Evolutionary conservation across 306 rosid species (phyloP).

Genomic region (Ziziphus jujuba): DNA sequence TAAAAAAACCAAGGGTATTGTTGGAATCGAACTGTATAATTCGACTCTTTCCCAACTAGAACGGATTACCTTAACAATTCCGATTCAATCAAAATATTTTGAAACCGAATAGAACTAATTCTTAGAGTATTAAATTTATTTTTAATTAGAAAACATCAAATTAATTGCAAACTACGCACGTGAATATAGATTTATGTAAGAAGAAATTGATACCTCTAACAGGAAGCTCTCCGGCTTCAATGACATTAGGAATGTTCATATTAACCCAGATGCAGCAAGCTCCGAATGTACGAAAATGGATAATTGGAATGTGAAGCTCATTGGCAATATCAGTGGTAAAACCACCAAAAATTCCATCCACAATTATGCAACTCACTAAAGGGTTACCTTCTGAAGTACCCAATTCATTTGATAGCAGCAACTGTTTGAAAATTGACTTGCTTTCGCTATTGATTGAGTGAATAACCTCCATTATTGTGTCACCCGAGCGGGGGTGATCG

Average conservation of each 20-base stretch:
- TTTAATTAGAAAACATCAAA: too few relatives aligned
- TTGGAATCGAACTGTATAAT: too few relatives aligned
- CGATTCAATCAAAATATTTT: too few relatives aligned
- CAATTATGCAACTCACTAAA: slow-evolving; percentile 26
- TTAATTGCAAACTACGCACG: too few relatives aligned
- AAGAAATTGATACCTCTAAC: slow-evolving; percentile 42
- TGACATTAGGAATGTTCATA: slow-evolving; percentile 27
- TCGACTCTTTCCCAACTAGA: too few relatives aligned
- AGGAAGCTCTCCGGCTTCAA: slow-evolving; percentile 41
- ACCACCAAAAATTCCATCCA: slow-evolving; percentile 34
- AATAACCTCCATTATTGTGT: not conserved
- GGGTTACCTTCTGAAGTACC: not conserved
- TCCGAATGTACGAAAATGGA: slow-evolving; percentile 42
- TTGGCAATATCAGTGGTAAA: slow-evolving; percentile 31
- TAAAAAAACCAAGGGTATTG: too few relatives aligned
- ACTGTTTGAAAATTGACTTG: slow-evolving; percentile 30
- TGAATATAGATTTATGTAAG: too few relatives aligned
- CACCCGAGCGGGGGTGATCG: slow-evolving; percentile 13
- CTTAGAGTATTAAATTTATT: too few relatives aligned
- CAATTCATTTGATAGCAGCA: slow-evolving; percentile 10
- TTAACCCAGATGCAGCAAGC: slow-evolving; percentile 49
- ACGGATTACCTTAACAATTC: too few relatives aligned
- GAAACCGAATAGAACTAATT: too few relatives aligned
- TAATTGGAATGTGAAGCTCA: slow-evolving; percentile 28
- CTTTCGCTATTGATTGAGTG: not conserved